A percentile compares a stretch with the other conserved stretches of the same genome.
These are phyloP conservation scores for Cercophora sp. DNA, from an alignment of 495 filamentous ascomycete species.

Conservation along the genomic window DNA sequence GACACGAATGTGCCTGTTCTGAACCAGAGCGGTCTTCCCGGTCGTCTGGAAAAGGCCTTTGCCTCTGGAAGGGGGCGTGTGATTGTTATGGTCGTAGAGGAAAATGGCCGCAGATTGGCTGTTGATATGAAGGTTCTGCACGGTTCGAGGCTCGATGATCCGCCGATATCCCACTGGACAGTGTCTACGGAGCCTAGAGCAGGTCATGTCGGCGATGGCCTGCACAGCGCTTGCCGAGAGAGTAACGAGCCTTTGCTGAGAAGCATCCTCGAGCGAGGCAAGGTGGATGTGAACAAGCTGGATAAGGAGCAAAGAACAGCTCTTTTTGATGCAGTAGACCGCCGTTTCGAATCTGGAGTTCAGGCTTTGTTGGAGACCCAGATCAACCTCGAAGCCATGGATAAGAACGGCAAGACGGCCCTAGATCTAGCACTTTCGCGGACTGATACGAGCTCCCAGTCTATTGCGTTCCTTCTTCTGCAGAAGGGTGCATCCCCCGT, in stretches of 20 bases:
- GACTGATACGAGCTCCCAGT: background rate
- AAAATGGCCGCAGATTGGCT: no score
- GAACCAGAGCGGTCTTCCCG: no score
- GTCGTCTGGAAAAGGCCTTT: no score
- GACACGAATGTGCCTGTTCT: background rate
- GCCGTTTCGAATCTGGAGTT: background rate
- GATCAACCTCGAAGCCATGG: background rate
- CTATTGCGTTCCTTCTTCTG: background rate
- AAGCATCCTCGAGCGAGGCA: background rate
- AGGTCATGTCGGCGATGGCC: no score
- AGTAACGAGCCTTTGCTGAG: background rate
- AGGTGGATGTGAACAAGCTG: background rate
- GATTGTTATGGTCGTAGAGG: no score
- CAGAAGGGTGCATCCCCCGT: background rate
- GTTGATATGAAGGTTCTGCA: background rate
- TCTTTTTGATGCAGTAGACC: background rate
- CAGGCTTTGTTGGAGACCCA: background rate
- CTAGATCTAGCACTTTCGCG: background rate
- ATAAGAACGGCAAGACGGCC: background rate
- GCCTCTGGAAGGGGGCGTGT: no score
- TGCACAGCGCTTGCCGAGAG: background rate
- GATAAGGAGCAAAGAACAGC: background rate
- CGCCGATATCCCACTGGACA: no score
- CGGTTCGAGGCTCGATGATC: no score
- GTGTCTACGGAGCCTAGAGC: no score